A percentile compares a stretch with the other conserved stretches of the same genome.
Evolutionary conservation across 805 yeast species (phyloP).

Genomic region (Candida railenensis): DNA sequence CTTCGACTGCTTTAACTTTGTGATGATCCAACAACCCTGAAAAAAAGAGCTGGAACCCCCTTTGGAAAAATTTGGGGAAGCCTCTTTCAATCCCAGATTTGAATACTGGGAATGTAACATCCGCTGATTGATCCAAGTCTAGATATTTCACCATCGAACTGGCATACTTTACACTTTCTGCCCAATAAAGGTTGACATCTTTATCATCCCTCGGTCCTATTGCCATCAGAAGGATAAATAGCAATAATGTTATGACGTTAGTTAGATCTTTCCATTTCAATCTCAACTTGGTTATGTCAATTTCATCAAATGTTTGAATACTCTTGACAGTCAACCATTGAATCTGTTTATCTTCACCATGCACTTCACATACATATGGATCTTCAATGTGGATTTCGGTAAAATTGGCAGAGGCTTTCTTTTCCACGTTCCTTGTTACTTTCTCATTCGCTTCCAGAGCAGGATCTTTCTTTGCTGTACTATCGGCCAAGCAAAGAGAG

Average conservation of each 20-base stretch:
- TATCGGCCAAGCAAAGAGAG: slow-evolving; percentile 31
- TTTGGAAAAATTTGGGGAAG: slow-evolving; percentile 20
- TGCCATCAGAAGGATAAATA: not conserved
- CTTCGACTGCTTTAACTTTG: slow-evolving; percentile 21
- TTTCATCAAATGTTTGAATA: slow-evolving; percentile 43
- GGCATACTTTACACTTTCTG: slow-evolving; percentile 44
- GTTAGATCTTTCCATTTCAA: not conserved
- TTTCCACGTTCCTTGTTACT: not conserved
- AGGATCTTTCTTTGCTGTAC: not conserved
- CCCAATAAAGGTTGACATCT: slow-evolving; percentile 25
- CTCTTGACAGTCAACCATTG: slow-evolving; percentile 33
- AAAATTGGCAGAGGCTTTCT: not conserved
- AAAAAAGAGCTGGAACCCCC: slow-evolving; percentile 32
- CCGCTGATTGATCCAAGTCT: slow-evolving; percentile 20
- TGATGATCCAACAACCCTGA: slow-evolving; percentile 28
- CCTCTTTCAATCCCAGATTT: slow-evolving; percentile 13
- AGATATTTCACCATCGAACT: slow-evolving; percentile 49
- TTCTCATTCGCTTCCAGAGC: not conserved
- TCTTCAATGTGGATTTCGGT: not conserved
- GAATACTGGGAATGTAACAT: slow-evolving; percentile 15
- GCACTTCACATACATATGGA: slow-evolving; percentile 8
- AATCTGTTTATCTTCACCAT: slow-evolving; percentile 14
- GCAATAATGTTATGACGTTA: slow-evolving; percentile 46
- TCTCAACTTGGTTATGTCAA: slow-evolving; percentile 25
- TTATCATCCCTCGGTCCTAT: not conserved